phyloP scores from a whole-genome alignment of 2,329 filamentous ascomycete species.

The Fusarium incarnatum region DNA sequence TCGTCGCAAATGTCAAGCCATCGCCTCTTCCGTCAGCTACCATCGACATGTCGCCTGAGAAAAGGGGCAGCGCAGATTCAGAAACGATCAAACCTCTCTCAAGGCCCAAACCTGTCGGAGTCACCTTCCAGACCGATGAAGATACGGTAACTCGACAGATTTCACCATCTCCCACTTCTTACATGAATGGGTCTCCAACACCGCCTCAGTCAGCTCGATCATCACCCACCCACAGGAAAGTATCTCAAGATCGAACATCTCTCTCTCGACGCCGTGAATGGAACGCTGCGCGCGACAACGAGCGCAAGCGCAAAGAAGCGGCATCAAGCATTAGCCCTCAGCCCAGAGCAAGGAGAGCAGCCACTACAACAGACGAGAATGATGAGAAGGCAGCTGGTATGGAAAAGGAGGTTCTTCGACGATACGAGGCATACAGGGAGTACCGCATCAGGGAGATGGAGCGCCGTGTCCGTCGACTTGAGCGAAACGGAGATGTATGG shows the following conservation, averaged over 20 bases:
- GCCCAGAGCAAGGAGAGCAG: slow-evolving; percentile 36
- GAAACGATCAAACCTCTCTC: slow-evolving; percentile 4
- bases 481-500: slow-evolving; percentile 61
- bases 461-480: slow-evolving; percentile 58
- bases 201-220: slow-evolving; percentile 49
- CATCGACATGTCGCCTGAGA: neutral
- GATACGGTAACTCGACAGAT: slow-evolving; percentile 9
- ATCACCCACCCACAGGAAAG: slow-evolving; percentile 44
- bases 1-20: slow-evolving; percentile 54
- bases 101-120: slow-evolving; percentile 10
- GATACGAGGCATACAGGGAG: slow-evolving; percentile 57
- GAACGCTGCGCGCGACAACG: slow-evolving; percentile 48
- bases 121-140: neutral
- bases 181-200: slow-evolving; percentile 43
- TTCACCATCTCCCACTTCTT: slow-evolving; percentile 19
- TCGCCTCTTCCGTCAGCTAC: slow-evolving; percentile 31
- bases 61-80: neutral
- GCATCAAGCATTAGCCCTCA: slow-evolving; percentile 33
- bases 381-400: slow-evolving; percentile 41
- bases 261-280: slow-evolving; percentile 52
- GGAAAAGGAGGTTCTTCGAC: slow-evolving; percentile 52
- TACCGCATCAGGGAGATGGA: slow-evolving; percentile 61
- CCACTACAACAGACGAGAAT: slow-evolving; percentile 40
- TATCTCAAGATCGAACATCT: slow-evolving; percentile 46
- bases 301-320: slow-evolving; percentile 43